Percentiles rank a stretch among this genome's conserved stretches.
These are phyloP conservation scores for Ailanthus altissimus DNA, from an alignment of 345 rosid species.

Conservation along the genomic window DNA sequence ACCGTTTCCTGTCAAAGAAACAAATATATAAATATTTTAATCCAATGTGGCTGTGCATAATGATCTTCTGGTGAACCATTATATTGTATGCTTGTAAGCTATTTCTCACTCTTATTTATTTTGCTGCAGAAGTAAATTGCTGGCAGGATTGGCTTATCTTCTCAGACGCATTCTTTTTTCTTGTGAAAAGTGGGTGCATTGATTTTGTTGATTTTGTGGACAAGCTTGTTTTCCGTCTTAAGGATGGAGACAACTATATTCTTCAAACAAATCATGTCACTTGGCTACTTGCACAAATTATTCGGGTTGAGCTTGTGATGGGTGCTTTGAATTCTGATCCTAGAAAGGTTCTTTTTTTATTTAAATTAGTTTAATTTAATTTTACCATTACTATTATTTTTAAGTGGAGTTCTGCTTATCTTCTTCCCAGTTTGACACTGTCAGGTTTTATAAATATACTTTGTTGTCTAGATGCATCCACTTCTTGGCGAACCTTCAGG, in stretches of 20 bases:
- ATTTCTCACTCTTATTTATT: slow-evolving; percentile 22
- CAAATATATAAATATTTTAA: not conserved
- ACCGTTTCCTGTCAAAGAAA: not conserved
- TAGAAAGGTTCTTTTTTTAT: slow-evolving; percentile 62
- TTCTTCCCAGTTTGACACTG: not conserved
- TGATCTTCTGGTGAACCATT: not conserved
- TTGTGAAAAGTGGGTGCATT: slow-evolving; percentile 87
- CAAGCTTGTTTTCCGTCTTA: slow-evolving; percentile 74
- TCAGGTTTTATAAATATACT: not conserved
- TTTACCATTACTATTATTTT: not conserved
- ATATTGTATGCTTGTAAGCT: slow-evolving; percentile 21
- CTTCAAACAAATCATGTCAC: slow-evolving; percentile 98
- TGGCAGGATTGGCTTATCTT: slow-evolving; percentile 99
- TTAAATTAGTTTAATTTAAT: not conserved
- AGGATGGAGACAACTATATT: slow-evolving; percentile 67
- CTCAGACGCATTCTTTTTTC: slow-evolving; percentile 86
- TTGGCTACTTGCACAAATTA: slow-evolving; percentile 90
- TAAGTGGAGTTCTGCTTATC: slow-evolving; percentile 7
- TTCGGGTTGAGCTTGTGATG: slow-evolving; percentile 81
- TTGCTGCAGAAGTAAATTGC: slow-evolving; percentile 82
- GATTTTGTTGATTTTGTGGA: slow-evolving; percentile 98
- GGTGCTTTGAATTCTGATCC: slow-evolving; percentile 74
- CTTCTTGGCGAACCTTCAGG: not conserved
- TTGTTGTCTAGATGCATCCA: slow-evolving; percentile 2
- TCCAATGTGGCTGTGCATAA: slow-evolving; percentile 17